Evolutionary conservation across 441 rosid species (phyloP).

Genomic region (Kokia cookei): DNA sequence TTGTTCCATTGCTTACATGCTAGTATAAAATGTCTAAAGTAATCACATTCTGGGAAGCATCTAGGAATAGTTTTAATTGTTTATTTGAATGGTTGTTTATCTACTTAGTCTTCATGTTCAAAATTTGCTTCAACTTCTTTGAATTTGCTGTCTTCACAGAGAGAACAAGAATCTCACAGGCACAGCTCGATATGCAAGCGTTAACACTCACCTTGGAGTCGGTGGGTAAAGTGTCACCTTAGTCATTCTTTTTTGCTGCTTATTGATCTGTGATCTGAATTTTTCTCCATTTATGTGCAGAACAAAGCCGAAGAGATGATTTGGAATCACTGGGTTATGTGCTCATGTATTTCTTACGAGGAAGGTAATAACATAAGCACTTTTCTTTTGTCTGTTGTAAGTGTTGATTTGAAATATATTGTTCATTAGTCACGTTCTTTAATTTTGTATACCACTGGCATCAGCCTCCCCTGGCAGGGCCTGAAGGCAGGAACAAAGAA

Average conservation of each 20-base stretch:
- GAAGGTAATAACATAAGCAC: slow-evolving; percentile 11
- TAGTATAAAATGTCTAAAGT: not conserved
- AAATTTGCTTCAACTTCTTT: not conserved
- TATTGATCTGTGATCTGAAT: not conserved
- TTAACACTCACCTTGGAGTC: slow-evolving; percentile 72
- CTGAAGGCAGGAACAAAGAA: slow-evolving; percentile 70
- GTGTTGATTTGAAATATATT: not conserved
- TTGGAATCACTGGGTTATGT: slow-evolving; percentile 12
- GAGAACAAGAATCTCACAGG: slow-evolving; percentile 74
- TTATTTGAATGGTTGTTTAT: not conserved
- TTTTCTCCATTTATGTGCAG: not conserved
- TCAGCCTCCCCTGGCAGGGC: slow-evolving; percentile 82
- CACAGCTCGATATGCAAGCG: slow-evolving; percentile 78
- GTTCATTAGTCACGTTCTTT: not conserved
- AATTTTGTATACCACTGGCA: slow-evolving; percentile 9
- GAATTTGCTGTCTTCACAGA: slow-evolving; percentile 23
- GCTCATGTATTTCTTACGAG: slow-evolving; percentile 16
- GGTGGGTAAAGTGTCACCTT: slow-evolving; percentile 37
- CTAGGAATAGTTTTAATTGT: not conserved
- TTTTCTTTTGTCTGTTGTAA: not conserved
- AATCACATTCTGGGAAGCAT: not conserved
- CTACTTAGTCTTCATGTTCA: not conserved
- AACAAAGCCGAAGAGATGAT: slow-evolving; percentile 19
- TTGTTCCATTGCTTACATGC: not conserved
- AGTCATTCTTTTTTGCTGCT: not conserved